Conservation (phyloP, 2,329 filamentous ascomycete species). For the Stagonosporopsis cucurbitacearum region DNA sequence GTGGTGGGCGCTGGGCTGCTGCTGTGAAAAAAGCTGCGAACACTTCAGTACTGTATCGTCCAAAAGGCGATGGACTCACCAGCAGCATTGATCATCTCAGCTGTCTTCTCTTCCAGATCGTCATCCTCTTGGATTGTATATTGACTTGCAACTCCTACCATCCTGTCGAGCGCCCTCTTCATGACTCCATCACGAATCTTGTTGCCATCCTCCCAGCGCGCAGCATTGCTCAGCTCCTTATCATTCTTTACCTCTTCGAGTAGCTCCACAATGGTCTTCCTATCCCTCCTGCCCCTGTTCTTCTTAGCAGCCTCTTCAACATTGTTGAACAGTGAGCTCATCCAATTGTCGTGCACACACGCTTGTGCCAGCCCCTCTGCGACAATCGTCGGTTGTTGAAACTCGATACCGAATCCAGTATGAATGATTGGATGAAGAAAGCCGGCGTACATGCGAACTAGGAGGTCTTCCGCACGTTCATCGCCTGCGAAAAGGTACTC, state of each 20-base stretch:
- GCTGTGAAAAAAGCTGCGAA: conserved; percentile 60
- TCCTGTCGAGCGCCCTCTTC: conserved; percentile 66
- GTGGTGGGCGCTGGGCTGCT: conserved; percentile 67
- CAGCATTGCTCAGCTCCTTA: conserved; percentile 62
- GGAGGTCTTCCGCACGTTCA: conserved; percentile 70
- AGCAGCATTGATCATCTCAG: conserved; percentile 73
- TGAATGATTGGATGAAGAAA: conserved; percentile 84
- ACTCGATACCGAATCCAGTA: conserved; percentile 84
- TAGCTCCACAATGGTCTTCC: conserved; percentile 62
- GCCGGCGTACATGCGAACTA: conserved; percentile 71
- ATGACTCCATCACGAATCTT: conserved; percentile 75
- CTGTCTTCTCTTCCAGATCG: conserved; percentile 63
- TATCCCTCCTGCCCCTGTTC: conserved; percentile 20
- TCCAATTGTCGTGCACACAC: conserved; percentile 68
- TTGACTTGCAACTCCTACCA: conserved; percentile 65
- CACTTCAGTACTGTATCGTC: neutral
- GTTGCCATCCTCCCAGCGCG: conserved; percentile 62
- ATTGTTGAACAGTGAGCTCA: conserved; percentile 61
- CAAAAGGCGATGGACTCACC: conserved; percentile 46
- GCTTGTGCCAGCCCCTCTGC: conserved; percentile 81
- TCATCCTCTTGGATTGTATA: conserved; percentile 60
- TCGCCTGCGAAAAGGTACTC: conserved; percentile 74
- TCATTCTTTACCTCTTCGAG: conserved; percentile 65
- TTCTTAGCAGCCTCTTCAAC: conserved; percentile 58
- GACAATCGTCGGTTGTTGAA: conserved; percentile 79